Evolutionary conservation across 225 moss, liverwort and hornwort species (phyloP).

Genomic region (Takakia lepidozioides): DNA sequence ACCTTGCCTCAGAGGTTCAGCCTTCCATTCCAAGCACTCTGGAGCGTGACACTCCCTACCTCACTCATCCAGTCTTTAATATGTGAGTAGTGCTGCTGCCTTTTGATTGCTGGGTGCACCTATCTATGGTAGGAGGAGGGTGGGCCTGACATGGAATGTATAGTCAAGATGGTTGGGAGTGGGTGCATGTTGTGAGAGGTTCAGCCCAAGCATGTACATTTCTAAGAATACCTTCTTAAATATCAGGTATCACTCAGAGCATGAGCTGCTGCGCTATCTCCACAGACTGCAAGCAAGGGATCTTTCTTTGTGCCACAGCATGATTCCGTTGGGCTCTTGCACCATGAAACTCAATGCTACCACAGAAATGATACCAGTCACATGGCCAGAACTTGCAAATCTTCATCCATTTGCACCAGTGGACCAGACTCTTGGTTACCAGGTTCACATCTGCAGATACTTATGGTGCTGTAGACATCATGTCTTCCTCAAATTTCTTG

Average conservation of each 20-base stretch:
- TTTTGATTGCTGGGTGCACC: too few species aligned
- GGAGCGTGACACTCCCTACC: slow-evolving; percentile 62
- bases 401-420: slow-evolving; percentile 86
- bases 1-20: slow-evolving; percentile 56
- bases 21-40: slow-evolving; percentile 44
- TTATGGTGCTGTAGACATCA: too few species aligned
- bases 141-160: too few species aligned
- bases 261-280: slow-evolving; percentile 87
- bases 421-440: slow-evolving; percentile 78
- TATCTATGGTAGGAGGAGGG: too few species aligned
- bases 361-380: slow-evolving; percentile 91
- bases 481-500: background rate
- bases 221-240: background rate
- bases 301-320: slow-evolving; percentile 87
- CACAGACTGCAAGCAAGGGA: slow-evolving; percentile 86
- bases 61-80: slow-evolving; percentile 87
- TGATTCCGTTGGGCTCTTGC: slow-evolving; percentile 97
- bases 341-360: slow-evolving; percentile 98
- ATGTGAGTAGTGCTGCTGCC: slow-evolving; percentile 20
- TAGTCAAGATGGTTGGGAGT: too few species aligned
- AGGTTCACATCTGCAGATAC: slow-evolving; percentile 52
- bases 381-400: slow-evolving; percentile 88
- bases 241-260: slow-evolving; percentile 86
- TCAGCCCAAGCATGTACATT: background rate
- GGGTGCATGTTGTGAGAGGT: too few species aligned